Conservation (phyloP, 169 alveolate genomes). For the Cryptosporidium viatorum region DNA sequence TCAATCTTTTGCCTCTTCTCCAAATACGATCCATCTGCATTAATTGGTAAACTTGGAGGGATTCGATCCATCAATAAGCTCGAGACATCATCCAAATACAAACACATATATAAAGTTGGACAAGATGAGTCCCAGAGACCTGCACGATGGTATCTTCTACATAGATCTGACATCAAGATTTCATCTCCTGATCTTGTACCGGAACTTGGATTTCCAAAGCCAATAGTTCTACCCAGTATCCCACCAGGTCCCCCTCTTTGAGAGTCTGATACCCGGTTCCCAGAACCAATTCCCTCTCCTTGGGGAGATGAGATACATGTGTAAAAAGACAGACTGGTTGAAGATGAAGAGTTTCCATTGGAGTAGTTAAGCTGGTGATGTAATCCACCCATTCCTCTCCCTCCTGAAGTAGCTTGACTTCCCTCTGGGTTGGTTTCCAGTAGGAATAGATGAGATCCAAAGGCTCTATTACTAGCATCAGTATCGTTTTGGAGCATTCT, state of each 20-base stretch:
- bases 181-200: slow-evolving; percentile 29
- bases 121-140: slow-evolving; percentile 75
- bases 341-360: neutral
- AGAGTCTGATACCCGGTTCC: neutral
- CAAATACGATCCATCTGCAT: slow-evolving; percentile 12
- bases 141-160: slow-evolving; percentile 65
- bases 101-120: slow-evolving; percentile 62
- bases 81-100: slow-evolving; percentile 15
- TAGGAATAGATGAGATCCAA: slow-evolving; percentile 43
- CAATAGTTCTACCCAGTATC: neutral
- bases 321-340: slow-evolving; percentile 7
- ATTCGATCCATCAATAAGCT: neutral
- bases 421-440: slow-evolving; percentile 25
- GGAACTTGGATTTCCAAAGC: neutral
- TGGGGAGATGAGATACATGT: slow-evolving; percentile 53
- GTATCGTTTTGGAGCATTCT: neutral
- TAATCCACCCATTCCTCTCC: slow-evolving; percentile 31
- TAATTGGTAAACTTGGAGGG: slow-evolving; percentile 9
- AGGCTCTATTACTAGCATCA: neutral
- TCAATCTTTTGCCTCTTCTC: slow-evolving; percentile 54
- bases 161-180: slow-evolving; percentile 30
- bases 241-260: slow-evolving; percentile 31
- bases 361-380: neutral
- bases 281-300: slow-evolving; percentile 1
- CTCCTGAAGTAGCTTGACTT: neutral